Conservation (phyloP, 192 early-diverging fungal species). For the Dissophora ornata region DNA sequence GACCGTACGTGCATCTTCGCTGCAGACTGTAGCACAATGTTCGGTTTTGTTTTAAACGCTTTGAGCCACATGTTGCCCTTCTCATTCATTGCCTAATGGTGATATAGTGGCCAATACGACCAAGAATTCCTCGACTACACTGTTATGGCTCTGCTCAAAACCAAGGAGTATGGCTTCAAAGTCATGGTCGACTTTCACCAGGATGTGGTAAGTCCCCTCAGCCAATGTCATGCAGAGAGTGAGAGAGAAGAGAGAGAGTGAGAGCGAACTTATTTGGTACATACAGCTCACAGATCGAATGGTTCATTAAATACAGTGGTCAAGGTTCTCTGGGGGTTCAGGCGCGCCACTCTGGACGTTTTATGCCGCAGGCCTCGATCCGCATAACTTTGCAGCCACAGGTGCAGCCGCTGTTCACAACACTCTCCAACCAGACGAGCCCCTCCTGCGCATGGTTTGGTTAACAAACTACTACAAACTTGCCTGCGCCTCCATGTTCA, state of each 20-base stretch:
- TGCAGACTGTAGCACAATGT: too few relatives aligned
- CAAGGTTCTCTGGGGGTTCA: constrained; percentile 57
- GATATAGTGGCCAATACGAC: constrained; percentile 60
- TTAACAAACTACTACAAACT: constrained; percentile 66
- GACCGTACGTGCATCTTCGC: constrained; percentile 58
- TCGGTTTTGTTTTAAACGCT: too few relatives aligned
- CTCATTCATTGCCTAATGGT: background rate
- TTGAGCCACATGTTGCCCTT: too few relatives aligned
- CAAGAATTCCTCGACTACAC: constrained; percentile 66
- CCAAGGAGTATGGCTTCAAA: constrained; percentile 55
- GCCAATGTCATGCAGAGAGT: too few relatives aligned
- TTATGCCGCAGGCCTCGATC: constrained; percentile 59
- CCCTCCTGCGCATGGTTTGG: constrained; percentile 68
- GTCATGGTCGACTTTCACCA: constrained; percentile 72
- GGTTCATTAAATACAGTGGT: constrained; percentile 38
- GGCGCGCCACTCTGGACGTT: constrained; percentile 70
- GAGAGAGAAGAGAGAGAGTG: too few relatives aligned
- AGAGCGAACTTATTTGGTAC: too few relatives aligned
- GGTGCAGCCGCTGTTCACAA: constrained; percentile 66
- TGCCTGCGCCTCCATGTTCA: constrained; percentile 65
- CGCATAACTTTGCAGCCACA: constrained; percentile 55
- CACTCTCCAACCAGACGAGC: constrained; percentile 26
- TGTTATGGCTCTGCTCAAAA: constrained; percentile 57
- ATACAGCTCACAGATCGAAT: too few relatives aligned
- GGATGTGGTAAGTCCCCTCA: constrained; percentile 56